Evolutionary conservation across 2,329 filamentous ascomycete species (phyloP), one percentile per base, ranked within the genome.

Genomic region (Tolypocladium ovalisporum): DNA sequence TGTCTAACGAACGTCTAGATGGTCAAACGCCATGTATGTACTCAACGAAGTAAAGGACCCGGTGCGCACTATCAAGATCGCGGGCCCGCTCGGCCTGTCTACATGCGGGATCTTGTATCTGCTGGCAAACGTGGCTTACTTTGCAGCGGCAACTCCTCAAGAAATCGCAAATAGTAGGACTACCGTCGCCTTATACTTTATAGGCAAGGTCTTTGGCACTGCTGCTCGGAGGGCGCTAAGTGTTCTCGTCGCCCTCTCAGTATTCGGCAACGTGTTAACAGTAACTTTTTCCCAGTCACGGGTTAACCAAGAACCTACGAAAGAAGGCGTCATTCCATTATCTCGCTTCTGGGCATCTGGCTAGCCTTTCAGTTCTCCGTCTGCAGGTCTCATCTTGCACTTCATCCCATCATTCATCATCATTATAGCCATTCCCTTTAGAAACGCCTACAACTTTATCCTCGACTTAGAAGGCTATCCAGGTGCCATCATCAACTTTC

Each of bases 321-420:
- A 87, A 64, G 86, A 90, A 64, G 85, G 85, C 0, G 73, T 89
- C 6, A 65, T 89, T 17, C 87, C 87, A 0, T 86, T 79, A 56
- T 83, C 82, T 59, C 76, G 76, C 2, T 81, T 89, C 66, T 89
- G 83, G 82, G 86, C 86, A 0, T 87, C 84, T 4, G 86, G 84
- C 64, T 82, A 79, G 69, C 87, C 86, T 0, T 86, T 84, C 60
- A 83, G 85, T 57, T 79, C 86, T 0, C 86, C 86, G 0, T 77
- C 82, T n/a, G 74, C 82, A 8, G 71, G 71, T 4, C 1, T 42
- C 4, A 32, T 7, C 2, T 6, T 40, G 17, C 13, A 29, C n/a
- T 34, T 51, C 19, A 34, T n/a, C 6, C 24, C 42, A 0, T 8
- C 0, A 75, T 86, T 58, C 27, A 77, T 89, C 51, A 77, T 88